Base-by-base conservation (phyloP, 257 asterid genomes). In the Solanum ahanhuiri region DNA sequence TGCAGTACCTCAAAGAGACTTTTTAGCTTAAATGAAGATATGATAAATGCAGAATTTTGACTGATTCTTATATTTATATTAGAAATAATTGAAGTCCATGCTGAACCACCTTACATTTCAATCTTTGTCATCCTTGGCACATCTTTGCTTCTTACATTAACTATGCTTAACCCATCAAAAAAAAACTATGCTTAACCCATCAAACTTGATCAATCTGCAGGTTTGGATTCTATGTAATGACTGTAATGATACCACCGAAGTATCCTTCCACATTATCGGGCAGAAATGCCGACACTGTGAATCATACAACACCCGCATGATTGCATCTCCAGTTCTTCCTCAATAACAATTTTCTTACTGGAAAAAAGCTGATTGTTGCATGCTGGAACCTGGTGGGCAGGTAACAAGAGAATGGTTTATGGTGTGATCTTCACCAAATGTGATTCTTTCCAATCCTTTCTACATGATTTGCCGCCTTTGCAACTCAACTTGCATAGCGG, bases 171-270 rank as follows among this genome's bases (percentile, higher is more conserved):
- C n/a, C n/a, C n/a, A n/a, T n/a, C n/a, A n/a, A n/a, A n/a, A n/a
- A n/a, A n/a, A n/a, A n/a, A n/a, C n/a, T n/a, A n/a, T n/a, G n/a
- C n/a, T n/a, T n/a, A n/a, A 28, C 39, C 35, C 43, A 48, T 81
- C 11, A 28, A 28, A 28, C 64, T 30, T 81, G 67, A 28, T 81
- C 15, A 17, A 3, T 81, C 82, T 81, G 71, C 94, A 95, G 99
- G 97, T 94, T 45, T 97, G 99, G 98, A 94, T 97, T 88, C 89
- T 97, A 17, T 97, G 99, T 87, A 97, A 97, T 23, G 99, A 97
- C 89, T 97, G 99, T 92, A 94, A 95, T 33, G 98, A 94, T 75
- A 94, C 99, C 0, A 95, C 98, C 4, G 98, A 97, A 88, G 98
- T 95, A 7, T 93, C 89, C 89, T 95, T 95, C 96, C 98, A 97